Percentiles rank a stretch among this genome's conserved stretches.
phyloP scores from a whole-genome alignment of 305 asterid genomes.

The Rubia balearica region DNA sequence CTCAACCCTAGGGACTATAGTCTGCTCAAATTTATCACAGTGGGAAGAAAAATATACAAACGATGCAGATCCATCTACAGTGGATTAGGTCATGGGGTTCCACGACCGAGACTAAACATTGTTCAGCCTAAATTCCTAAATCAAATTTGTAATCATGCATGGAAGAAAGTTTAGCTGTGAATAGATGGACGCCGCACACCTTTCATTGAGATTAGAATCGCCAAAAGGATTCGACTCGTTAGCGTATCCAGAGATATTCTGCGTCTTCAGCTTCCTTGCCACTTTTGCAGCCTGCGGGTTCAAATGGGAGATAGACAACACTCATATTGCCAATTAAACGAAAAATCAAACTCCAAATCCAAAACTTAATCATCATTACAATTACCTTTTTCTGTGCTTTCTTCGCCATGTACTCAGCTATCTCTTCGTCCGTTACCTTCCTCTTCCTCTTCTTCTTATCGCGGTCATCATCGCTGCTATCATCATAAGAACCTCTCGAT shows the following conservation, averaged over 20 bases:
- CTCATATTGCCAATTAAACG: neutral
- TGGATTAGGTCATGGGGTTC: neutral
- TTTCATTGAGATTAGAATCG: slow-evolving; percentile 70
- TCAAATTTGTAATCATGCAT: neutral
- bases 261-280: slow-evolving; percentile 61
- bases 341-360: no score
- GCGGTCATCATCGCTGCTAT: slow-evolving; percentile 20
- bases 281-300: slow-evolving; percentile 51
- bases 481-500: slow-evolving; percentile 19
- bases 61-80: neutral
- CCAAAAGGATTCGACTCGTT: slow-evolving; percentile 91
- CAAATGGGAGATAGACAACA: neutral
- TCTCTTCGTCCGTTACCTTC: slow-evolving; percentile 51
- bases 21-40: no score
- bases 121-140: neutral
- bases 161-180: neutral
- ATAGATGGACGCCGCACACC: slow-evolving; percentile 24
- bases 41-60: neutral
- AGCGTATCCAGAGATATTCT: slow-evolving; percentile 57
- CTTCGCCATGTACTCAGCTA: slow-evolving; percentile 54
- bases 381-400: slow-evolving; percentile 69
- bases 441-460: slow-evolving; percentile 29
- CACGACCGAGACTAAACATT: neutral
- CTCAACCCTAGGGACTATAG: neutral
- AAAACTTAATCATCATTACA: neutral